Conservation (phyloP, 2,329 filamentous ascomycete genomes). For the Pseudonectria foliicola region DNA sequence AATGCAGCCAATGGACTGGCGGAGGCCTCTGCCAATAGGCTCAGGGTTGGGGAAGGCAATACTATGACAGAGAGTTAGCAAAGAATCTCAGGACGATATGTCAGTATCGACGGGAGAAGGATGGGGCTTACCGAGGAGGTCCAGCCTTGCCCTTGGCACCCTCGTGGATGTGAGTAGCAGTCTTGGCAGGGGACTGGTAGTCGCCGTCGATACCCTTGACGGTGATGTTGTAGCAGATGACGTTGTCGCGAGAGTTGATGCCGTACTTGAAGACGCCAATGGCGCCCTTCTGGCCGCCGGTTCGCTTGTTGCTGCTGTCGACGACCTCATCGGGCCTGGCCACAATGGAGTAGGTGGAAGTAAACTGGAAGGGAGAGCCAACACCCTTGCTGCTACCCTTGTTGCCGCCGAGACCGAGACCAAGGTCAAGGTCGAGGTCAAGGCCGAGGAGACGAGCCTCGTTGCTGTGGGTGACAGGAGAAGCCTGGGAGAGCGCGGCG, state of each 20-base stretch:
- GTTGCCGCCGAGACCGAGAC: too few relatives aligned
- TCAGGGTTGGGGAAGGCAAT: slow-evolving; percentile 44
- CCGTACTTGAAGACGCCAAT: slow-evolving; percentile 44
- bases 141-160: slow-evolving; percentile 37
- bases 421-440: too few relatives aligned
- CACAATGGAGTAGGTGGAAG: slow-evolving; percentile 39
- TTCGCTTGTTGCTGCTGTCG: slow-evolving; percentile 29
- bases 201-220: slow-evolving; percentile 41
- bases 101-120: too few relatives aligned
- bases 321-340: slow-evolving; percentile 45
- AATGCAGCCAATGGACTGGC: slow-evolving; percentile 35
- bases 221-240: slow-evolving; percentile 44
- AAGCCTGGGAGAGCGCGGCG: slow-evolving; percentile 14
- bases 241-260: slow-evolving; percentile 39
- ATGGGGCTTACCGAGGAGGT: slow-evolving; percentile 36
- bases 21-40: slow-evolving; percentile 24
- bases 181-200: slow-evolving; percentile 42
- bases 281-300: slow-evolving; percentile 36
- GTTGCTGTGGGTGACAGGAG: slow-evolving; percentile 15
- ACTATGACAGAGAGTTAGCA: slow-evolving; percentile 9
- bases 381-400: neutral
- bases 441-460: slow-evolving; percentile 12
- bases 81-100: slow-evolving; percentile 1
- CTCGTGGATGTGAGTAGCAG: slow-evolving; percentile 50
- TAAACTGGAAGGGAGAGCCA: slow-evolving; percentile 32